These are phyloP conservation scores for Cladosporium sp. DNA, from an alignment of 2,329 filamentous ascomycete genomes.

Conservation along the genomic window DNA sequence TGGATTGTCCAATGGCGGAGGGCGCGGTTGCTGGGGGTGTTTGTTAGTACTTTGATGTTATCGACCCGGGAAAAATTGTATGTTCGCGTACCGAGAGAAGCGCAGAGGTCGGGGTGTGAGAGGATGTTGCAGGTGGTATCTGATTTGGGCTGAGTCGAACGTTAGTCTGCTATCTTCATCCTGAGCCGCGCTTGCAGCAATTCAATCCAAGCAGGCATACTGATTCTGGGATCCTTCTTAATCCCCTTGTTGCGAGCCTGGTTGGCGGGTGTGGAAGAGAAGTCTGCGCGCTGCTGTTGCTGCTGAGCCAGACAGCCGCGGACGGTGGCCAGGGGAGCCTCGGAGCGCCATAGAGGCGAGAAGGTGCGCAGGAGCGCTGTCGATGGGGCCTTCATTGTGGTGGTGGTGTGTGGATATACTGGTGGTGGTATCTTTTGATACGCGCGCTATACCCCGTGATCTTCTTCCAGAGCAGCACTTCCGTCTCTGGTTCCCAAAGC, in stretches of 20 bases:
- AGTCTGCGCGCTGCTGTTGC: slow-evolving; percentile 31
- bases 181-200: not conserved
- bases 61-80: not conserved
- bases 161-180: slow-evolving; percentile 21
- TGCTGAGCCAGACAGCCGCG: slow-evolving; percentile 27
- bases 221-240: slow-evolving; percentile 39
- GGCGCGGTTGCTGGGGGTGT: slow-evolving; percentile 59
- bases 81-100: slow-evolving; percentile 64
- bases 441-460: slow-evolving; percentile 5
- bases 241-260: slow-evolving; percentile 42
- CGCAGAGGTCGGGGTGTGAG: slow-evolving; percentile 74
- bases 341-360: slow-evolving; percentile 25
- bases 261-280: slow-evolving; percentile 38
- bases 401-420: not conserved
- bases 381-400: slow-evolving; percentile 31
- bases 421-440: not conserved
- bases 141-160: slow-evolving; percentile 56
- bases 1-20: slow-evolving; percentile 99
- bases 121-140: slow-evolving; percentile 70
- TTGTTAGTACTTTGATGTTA: not conserved
- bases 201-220: slow-evolving; percentile 24
- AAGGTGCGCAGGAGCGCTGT: slow-evolving; percentile 31
- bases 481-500: not conserved
- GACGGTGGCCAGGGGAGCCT: slow-evolving; percentile 27
- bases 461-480: not conserved